A percentile compares a stretch with the other conserved stretches of the same genome.
phyloP scores from a whole-genome alignment of 2,329 filamentous ascomycete species.

The Colletotrichum liaoningense region DNA sequence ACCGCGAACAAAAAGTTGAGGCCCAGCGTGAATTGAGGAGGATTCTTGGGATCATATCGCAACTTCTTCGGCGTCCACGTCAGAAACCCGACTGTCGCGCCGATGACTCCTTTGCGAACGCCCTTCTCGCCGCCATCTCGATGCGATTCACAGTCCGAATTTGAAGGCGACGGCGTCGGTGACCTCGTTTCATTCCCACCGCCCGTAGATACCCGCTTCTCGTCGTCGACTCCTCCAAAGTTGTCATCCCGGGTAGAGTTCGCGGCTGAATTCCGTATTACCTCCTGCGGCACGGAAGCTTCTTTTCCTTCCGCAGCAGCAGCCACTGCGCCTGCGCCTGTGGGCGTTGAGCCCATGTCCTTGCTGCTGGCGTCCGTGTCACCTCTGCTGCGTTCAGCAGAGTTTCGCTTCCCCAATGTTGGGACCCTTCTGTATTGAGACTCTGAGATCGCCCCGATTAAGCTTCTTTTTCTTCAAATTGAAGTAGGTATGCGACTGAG shows the following conservation, averaged over 20 bases:
- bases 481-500: neutral
- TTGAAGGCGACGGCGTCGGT: neutral
- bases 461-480: neutral
- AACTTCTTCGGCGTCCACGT: constrained; percentile 74
- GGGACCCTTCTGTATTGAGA: too few species aligned
- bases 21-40: constrained; percentile 74
- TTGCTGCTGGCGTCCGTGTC: neutral
- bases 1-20: constrained; percentile 79
- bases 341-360: constrained; percentile 2
- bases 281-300: neutral
- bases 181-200: constrained; percentile 12
- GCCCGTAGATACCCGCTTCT: neutral
- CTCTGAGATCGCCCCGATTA: neutral
- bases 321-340: neutral
- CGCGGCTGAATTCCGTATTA: neutral
- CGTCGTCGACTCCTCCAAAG: neutral
- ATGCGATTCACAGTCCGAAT: constrained; percentile 15
- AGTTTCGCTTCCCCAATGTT: constrained; percentile 15
- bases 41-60: constrained; percentile 74
- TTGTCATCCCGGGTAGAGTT: neutral
- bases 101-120: neutral
- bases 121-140: neutral
- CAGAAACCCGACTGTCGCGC: constrained; percentile 41
- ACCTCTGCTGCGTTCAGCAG: constrained; percentile 1
- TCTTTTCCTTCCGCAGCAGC: neutral